Base-by-base conservation (phyloP, 2,329 filamentous ascomycete genomes). In the Thermochaetoides dissita region DNA sequence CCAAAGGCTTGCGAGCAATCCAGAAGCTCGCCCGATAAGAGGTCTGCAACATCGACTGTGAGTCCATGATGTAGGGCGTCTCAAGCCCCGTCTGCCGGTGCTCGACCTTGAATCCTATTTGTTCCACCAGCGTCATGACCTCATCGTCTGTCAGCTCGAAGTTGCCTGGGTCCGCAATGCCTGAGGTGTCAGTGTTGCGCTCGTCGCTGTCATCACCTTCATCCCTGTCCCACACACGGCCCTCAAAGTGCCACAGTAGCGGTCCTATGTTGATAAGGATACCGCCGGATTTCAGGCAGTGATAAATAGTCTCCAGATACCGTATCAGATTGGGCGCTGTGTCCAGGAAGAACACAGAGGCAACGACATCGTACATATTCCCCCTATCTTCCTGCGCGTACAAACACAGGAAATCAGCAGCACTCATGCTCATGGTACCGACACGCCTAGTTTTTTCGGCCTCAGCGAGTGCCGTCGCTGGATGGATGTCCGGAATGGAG, bases 311-410 rank as follows among this genome's bases (percentile, higher is more conserved):
- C 57, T 94, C 79, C 31, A 98, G 75, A 57, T 98, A 98, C 2
- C 82, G 76, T 41, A 96, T 81, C 30, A 95, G 59, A 58, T 98
- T 96, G 1, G 89, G 88, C 2, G 91, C 91, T 1, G 91, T 98
- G 59, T 98, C 93, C 44, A 98, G 81, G 65, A 98, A 98, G 65
- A 96, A 98, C 8, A 94, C 84, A 3, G 83, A 85, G 0, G 84
- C 79, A 2, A 96, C 85, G 1, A 81, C 87, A 54, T 95, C 80
- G 59, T 87, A 96, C 0, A 60, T 54, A 0, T 69, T 70, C 7
- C 63, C 60, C 52, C 84, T 74, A 0, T 73, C 71, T 1, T 72
- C 66, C 44, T 79, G 69, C 28, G 70, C 72, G 59, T 98, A 98
- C 1, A 88, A 62, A n/a, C 86, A 81, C 43, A 93, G 74, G 55